Percentiles rank a stretch among this genome's conserved stretches.
Conservation (phyloP, 2,329 filamentous ascomycete species). For the Capronia epimyces region DNA sequence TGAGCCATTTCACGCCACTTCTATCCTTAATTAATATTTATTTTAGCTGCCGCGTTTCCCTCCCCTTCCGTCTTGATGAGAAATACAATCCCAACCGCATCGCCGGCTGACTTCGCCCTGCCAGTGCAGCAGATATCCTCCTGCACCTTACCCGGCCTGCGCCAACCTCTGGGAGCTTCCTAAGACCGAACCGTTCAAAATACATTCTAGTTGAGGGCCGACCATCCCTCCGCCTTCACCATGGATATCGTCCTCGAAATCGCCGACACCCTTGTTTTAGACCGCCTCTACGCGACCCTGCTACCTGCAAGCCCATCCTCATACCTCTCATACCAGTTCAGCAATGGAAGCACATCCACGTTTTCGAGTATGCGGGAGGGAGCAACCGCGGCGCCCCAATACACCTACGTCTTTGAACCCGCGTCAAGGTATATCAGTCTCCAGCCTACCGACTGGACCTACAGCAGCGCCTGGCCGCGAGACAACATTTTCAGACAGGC, state of each 20-base stretch:
- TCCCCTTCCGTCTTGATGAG: neutral
- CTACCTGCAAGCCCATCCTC: conserved; percentile 57
- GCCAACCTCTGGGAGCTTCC: neutral
- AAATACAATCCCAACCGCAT: neutral
- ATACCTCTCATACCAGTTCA: conserved; percentile 48
- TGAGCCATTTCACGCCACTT: conserved; percentile 12
- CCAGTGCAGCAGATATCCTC: neutral
- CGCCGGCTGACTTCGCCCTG: neutral
- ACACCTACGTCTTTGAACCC: conserved; percentile 57
- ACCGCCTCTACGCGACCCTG: conserved; percentile 67
- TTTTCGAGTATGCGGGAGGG: conserved; percentile 47
- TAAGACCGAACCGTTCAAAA: neutral
- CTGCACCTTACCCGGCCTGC: neutral
- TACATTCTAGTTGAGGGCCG: neutral
- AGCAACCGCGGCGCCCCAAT: conserved; percentile 47
- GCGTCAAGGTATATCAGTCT: conserved; percentile 65
- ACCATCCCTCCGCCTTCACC: conserved; percentile 32
- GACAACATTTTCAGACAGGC: conserved; percentile 73
- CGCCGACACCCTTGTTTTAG: conserved; percentile 73
- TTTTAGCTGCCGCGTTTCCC: neutral
- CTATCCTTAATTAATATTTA: neutral
- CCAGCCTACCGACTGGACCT: conserved; percentile 68
- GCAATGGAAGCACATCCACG: conserved; percentile 51
- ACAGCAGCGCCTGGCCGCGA: conserved; percentile 68
- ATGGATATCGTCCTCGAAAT: conserved; percentile 94